Evolutionary conservation across 768 basidiomycete species (phyloP).

Genomic region (Termitomyces bulborhizus): DNA sequence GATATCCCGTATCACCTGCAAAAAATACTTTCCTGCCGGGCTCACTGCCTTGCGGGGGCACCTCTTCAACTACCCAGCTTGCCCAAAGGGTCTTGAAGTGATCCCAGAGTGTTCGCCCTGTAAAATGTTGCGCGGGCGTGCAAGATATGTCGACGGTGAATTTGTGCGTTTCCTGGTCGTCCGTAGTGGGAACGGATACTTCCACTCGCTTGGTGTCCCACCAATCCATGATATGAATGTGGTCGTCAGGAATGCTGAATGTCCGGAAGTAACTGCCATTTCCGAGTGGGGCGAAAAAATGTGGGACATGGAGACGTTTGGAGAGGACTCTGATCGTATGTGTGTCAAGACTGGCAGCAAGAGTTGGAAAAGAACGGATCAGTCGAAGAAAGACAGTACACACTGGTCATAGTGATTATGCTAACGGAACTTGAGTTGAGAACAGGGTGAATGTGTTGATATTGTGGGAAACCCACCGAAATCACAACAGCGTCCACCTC

Average conservation of each 20-base stretch:
- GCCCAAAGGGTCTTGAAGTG: constrained; percentile 58
- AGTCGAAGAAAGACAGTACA: constrained; percentile 5
- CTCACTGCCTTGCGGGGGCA: constrained; percentile 15
- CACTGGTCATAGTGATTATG: constrained; percentile 53
- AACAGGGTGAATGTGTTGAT: neutral
- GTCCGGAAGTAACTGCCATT: constrained; percentile 36
- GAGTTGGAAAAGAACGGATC: neutral
- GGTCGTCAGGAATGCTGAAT: constrained; percentile 30
- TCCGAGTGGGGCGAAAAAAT: constrained; percentile 56
- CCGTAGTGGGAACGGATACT: constrained; percentile 16
- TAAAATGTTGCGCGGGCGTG: constrained; percentile 62
- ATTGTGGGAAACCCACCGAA: constrained; percentile 31
- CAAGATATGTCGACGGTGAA: constrained; percentile 43
- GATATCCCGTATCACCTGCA: constrained; percentile 66
- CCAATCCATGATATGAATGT: constrained; percentile 58
- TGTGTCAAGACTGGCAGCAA: constrained; percentile 32
- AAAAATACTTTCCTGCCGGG: constrained; percentile 43
- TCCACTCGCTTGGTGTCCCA: constrained; percentile 45
- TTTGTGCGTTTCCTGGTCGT: neutral
- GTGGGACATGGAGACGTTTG: constrained; percentile 28
- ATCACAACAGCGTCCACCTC: constrained; percentile 60
- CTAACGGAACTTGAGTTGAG: constrained; percentile 15
- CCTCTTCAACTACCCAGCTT: constrained; percentile 57
- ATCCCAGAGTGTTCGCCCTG: constrained; percentile 44
- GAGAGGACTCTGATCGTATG: constrained; percentile 34